phyloP scores from a whole-genome alignment of 345 rosid species.

The Atalantia buxifolia region DNA sequence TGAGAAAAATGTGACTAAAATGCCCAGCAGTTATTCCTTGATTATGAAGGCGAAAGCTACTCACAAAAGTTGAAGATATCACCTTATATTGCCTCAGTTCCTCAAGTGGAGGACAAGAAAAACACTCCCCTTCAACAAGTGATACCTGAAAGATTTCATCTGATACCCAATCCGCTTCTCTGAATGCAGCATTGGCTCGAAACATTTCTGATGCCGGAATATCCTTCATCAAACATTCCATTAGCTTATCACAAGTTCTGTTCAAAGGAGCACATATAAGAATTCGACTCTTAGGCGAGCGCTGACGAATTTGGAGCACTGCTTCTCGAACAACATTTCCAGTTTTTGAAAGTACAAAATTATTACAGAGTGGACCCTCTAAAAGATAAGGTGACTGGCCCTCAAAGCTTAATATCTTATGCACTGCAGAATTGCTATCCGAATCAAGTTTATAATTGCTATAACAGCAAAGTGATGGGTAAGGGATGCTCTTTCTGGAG shows the following conservation, averaged over 20 bases:
- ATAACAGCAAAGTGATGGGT: neutral
- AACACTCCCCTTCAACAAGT: slow-evolving; percentile 22
- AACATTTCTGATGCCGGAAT: slow-evolving; percentile 23
- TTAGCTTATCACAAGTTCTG: slow-evolving; percentile 34
- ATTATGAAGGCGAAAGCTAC: slow-evolving; percentile 27
- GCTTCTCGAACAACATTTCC: slow-evolving; percentile 25
- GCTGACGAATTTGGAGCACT: slow-evolving; percentile 21
- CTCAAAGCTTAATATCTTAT: slow-evolving; percentile 7
- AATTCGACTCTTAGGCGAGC: slow-evolving; percentile 6
- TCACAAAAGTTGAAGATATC: slow-evolving; percentile 27
- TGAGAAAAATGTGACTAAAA: slow-evolving; percentile 30
- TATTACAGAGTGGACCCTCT: slow-evolving; percentile 23
- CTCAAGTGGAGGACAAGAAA: slow-evolving; percentile 27
- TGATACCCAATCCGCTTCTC: slow-evolving; percentile 27
- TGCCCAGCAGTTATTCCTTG: slow-evolving; percentile 30
- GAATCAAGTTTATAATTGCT: slow-evolving; percentile 3
- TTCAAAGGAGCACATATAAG: slow-evolving; percentile 33
- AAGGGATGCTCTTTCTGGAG: neutral
- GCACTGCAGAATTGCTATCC: slow-evolving; percentile 17
- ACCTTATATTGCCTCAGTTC: slow-evolving; percentile 20
- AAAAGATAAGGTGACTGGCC: slow-evolving; percentile 33
- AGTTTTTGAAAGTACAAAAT: slow-evolving; percentile 16
- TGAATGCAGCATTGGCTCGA: slow-evolving; percentile 39
- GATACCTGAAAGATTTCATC: slow-evolving; percentile 26
- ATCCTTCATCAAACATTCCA: slow-evolving; percentile 20